A percentile compares a stretch with the other conserved stretches of the same genome.
Evolutionary conservation across 805 yeast species (phyloP).

Genomic region (Cephaloascus fragrans): DNA sequence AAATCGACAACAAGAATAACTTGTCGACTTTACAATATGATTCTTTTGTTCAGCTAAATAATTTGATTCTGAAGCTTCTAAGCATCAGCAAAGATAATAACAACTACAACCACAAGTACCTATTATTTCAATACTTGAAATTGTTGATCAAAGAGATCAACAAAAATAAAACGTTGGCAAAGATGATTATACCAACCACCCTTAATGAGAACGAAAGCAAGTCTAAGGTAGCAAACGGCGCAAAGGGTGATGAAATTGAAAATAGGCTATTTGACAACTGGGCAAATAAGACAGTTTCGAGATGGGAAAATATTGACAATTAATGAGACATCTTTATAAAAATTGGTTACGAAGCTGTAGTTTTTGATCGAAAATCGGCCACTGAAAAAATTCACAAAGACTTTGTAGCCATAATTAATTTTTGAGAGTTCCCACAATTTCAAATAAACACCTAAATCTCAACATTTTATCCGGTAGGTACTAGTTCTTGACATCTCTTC

Average conservation of each 20-base stretch:
- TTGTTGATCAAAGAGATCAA: conserved; percentile 26
- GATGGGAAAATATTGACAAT: neutral
- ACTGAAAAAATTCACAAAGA: too few species aligned
- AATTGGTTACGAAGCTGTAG: too few species aligned
- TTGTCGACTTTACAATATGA: conserved; percentile 23
- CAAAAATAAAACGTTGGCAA: conserved; percentile 7
- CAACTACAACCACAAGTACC: conserved; percentile 13
- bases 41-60: conserved; percentile 12
- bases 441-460: too few species aligned
- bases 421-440: too few species aligned
- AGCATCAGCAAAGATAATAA: conserved; percentile 11
- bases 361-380: too few species aligned
- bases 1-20: conserved; percentile 20
- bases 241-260: conserved; percentile 30
- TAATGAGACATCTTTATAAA: neutral
- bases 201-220: conserved; percentile 6
- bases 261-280: conserved; percentile 27
- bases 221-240: too few species aligned
- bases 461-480: too few species aligned
- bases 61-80: conserved; percentile 10
- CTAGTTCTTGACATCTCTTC: too few species aligned
- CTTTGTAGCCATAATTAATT: too few species aligned
- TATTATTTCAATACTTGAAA: conserved; percentile 28
- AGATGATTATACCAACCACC: conserved; percentile 1
- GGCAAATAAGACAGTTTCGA: conserved; percentile 23